phyloP scores from a whole-genome alignment of 805 yeast species.

The Maudiozyma turicensis region DNA sequence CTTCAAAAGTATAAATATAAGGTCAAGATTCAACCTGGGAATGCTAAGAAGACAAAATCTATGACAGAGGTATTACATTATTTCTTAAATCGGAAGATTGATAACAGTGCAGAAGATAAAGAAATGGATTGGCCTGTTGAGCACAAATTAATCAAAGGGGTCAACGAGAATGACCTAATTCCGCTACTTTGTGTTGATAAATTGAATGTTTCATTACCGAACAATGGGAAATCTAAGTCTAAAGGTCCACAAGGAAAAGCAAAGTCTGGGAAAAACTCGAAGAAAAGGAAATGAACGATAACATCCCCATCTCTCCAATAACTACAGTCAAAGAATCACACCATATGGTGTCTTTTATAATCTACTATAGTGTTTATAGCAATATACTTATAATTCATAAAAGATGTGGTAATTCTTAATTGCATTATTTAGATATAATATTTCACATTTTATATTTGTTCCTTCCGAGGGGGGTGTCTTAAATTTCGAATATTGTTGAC shows the following conservation, averaged over 20 bases:
- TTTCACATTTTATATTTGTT: no score
- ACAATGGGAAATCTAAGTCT: constrained; percentile 21
- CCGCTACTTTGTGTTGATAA: constrained; percentile 64
- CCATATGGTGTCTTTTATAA: no score
- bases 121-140: constrained; percentile 65
- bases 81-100: constrained; percentile 44
- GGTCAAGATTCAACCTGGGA: constrained; percentile 69
- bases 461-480: no score
- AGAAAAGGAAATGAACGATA: not conserved
- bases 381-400: no score
- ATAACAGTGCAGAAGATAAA: constrained; percentile 34
- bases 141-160: constrained; percentile 42
- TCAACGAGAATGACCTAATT: constrained; percentile 58
- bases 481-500: no score
- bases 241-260: not conserved
- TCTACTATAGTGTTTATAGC: not conserved
- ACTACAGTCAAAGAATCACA: no score
- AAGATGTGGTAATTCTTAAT: no score
- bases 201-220: constrained; percentile 51
- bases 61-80: constrained; percentile 55
- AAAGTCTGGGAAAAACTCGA: not conserved
- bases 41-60: constrained; percentile 81
- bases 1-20: constrained; percentile 67
- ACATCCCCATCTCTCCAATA: no score
- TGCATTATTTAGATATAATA: no score